Percentiles rank a stretch among this genome's conserved stretches.
These are phyloP conservation scores for Blastosporella zonata DNA, from an alignment of 1,284 basidiomycete genomes.

Conservation along the genomic window DNA sequence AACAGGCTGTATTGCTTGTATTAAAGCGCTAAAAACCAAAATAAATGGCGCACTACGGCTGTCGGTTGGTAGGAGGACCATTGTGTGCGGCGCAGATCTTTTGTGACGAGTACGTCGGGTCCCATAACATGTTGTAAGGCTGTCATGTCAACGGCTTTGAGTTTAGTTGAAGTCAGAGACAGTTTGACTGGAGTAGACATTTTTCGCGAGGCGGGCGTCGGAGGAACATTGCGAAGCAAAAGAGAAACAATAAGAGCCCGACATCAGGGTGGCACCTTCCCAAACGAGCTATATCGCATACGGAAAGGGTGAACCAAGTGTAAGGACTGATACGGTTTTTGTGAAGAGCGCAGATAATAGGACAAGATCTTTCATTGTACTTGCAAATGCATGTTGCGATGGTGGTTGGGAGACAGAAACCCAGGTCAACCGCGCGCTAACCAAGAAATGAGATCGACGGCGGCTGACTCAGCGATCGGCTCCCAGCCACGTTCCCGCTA, in stretches of 20 bases:
- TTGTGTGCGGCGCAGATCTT: slow-evolving; percentile 44
- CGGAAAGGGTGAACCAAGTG: slow-evolving; percentile 33
- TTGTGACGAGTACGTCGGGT: slow-evolving; percentile 47
- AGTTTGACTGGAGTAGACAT: slow-evolving; percentile 34
- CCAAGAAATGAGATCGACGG: slow-evolving; percentile 10
- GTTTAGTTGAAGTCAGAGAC: slow-evolving; percentile 30
- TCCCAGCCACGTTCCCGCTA: slow-evolving; percentile 17
- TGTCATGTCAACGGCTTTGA: slow-evolving; percentile 51
- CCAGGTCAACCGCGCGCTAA: background rate
- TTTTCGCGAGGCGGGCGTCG: slow-evolving; percentile 25
- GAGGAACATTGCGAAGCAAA: slow-evolving; percentile 14
- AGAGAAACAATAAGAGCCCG: slow-evolving; percentile 44
- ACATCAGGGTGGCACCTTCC: slow-evolving; percentile 37
- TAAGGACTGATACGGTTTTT: slow-evolving; percentile 20
- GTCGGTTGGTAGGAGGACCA: slow-evolving; percentile 44
- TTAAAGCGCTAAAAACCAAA: slow-evolving; percentile 26
- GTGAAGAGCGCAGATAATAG: slow-evolving; percentile 26
- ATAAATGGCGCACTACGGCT: slow-evolving; percentile 31
- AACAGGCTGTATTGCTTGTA: slow-evolving; percentile 34
- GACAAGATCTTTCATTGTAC: slow-evolving; percentile 20
- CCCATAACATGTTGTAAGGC: slow-evolving; percentile 31
- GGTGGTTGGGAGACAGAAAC: slow-evolving; percentile 13
- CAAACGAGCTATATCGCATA: slow-evolving; percentile 28
- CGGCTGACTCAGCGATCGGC: slow-evolving; percentile 33
- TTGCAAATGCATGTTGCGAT: slow-evolving; percentile 22